These are phyloP conservation scores for Rosellinia necatrix DNA, from an alignment of 2,329 filamentous ascomycete genomes.

Conservation along the genomic window DNA sequence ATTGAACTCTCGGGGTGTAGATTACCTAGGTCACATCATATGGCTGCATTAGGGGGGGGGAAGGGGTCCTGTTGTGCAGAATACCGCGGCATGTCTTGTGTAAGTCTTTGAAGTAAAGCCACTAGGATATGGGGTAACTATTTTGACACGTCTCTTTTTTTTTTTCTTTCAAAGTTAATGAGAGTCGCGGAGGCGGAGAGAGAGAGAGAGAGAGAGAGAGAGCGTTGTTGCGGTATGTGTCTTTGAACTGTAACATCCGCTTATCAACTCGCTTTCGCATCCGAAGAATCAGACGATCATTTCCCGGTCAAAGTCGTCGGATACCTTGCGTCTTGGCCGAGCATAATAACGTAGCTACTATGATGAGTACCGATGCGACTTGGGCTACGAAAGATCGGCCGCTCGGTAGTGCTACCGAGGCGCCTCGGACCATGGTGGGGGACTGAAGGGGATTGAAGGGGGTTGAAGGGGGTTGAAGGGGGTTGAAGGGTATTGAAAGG, in stretches of 20 bases:
- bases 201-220: no score
- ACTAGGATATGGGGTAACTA: no score
- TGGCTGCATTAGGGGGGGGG: background rate
- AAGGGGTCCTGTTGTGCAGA: constrained; percentile 3
- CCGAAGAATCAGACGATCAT: background rate
- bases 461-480: constrained; percentile 15
- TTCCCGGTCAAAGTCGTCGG: no score
- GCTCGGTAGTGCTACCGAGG: constrained; percentile 17
- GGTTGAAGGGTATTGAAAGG: no score
- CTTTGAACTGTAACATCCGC: background rate
- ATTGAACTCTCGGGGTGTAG: background rate
- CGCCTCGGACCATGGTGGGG: constrained; percentile 3
- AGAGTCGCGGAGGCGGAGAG: no score
- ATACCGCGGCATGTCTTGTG: constrained; percentile 1
- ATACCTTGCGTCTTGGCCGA: constrained; percentile 2
- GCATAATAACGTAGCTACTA: constrained; percentile 1
- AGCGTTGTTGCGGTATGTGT: no score
- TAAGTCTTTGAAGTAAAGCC: no score
- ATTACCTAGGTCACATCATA: constrained; percentile 3
- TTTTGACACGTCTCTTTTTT: no score
- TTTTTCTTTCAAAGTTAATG: no score
- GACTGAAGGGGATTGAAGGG: constrained; percentile 6
- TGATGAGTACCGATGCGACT: background rate
- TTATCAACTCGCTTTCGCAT: background rate
- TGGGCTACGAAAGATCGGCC: background rate